Conservation (phyloP, 116 monocot genomes). For the Zostera marina region DNA sequence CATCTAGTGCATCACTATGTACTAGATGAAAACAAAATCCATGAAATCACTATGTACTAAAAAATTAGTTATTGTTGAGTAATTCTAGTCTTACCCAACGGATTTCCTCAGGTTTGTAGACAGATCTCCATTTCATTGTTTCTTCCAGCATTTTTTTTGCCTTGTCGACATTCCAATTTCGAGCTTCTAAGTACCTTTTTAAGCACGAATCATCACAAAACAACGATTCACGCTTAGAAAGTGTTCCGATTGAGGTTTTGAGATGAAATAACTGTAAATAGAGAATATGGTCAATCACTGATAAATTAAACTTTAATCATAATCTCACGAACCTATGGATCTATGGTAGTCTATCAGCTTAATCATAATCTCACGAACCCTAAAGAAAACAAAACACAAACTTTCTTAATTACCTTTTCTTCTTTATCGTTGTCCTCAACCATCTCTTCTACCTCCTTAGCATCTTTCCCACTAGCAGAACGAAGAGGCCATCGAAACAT, state of each 20-base stretch:
- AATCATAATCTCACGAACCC: too few relatives aligned
- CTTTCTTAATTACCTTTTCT: background rate
- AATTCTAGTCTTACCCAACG: constrained; percentile 9
- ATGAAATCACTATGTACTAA: background rate
- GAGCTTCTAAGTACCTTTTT: constrained; percentile 13
- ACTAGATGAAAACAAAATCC: background rate
- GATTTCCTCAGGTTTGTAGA: constrained; percentile 21
- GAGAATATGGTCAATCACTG: background rate
- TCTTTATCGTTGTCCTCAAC: background rate
- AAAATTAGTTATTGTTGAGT: background rate
- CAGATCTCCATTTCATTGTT: constrained; percentile 16
- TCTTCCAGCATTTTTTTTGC: constrained; percentile 17
- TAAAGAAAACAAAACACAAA: background rate
- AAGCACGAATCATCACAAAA: constrained; percentile 14
- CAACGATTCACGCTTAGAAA: constrained; percentile 2
- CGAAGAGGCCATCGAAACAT: background rate
- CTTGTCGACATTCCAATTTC: constrained; percentile 20
- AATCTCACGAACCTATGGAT: background rate
- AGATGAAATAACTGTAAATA: constrained; percentile 8
- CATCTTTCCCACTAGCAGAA: background rate
- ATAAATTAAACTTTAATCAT: too few relatives aligned
- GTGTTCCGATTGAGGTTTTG: constrained; percentile 4
- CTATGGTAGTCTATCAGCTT: background rate
- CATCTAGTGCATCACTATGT: background rate
- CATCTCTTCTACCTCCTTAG: background rate